A percentile compares a stretch with the other conserved stretches of the same genome.
Evolutionary conservation across 2,329 filamentous ascomycete species (phyloP).

Genomic region (Orbilia ellipsospora): DNA sequence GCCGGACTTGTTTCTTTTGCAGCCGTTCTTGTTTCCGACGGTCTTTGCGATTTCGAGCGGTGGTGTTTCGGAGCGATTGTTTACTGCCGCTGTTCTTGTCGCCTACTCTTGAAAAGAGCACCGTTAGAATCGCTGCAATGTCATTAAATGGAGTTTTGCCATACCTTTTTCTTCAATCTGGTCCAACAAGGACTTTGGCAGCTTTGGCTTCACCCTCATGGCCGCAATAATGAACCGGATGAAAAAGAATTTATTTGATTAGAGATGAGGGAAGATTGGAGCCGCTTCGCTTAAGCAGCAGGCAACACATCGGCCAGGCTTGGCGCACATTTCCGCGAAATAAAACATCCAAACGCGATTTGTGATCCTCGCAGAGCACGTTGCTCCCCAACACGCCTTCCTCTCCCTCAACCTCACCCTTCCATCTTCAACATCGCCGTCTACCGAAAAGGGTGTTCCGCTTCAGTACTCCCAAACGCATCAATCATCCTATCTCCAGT

Average conservation of each 20-base stretch:
- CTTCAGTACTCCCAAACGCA: too few relatives aligned
- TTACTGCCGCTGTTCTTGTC: constrained; percentile 56
- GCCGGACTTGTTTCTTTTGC: constrained; percentile 68
- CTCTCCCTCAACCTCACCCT: constrained; percentile 13
- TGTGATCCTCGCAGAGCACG: constrained; percentile 1
- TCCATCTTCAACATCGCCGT: constrained; percentile 14
- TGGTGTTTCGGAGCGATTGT: constrained; percentile 58
- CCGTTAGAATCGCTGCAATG: background rate
- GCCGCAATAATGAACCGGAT: background rate
- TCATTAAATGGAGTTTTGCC: background rate
- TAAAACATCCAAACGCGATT: constrained; percentile 9
- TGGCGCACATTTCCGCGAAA: constrained; percentile 23
- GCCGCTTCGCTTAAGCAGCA: constrained; percentile 29
- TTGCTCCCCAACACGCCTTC: constrained; percentile 7
- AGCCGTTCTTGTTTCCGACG: constrained; percentile 74
- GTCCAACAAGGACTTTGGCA: constrained; percentile 49
- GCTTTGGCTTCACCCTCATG: constrained; percentile 42
- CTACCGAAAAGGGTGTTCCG: too few relatives aligned
- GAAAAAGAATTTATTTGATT: background rate
- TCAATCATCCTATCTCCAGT: too few relatives aligned
- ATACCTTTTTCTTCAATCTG: constrained; percentile 45
- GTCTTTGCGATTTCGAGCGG: constrained; percentile 68
- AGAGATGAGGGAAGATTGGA: background rate
- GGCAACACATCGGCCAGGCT: constrained; percentile 19
- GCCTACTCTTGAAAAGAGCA: constrained; percentile 25